Conservation (phyloP, 495 filamentous ascomycete species). For the Endocarpon pusillum region DNA sequence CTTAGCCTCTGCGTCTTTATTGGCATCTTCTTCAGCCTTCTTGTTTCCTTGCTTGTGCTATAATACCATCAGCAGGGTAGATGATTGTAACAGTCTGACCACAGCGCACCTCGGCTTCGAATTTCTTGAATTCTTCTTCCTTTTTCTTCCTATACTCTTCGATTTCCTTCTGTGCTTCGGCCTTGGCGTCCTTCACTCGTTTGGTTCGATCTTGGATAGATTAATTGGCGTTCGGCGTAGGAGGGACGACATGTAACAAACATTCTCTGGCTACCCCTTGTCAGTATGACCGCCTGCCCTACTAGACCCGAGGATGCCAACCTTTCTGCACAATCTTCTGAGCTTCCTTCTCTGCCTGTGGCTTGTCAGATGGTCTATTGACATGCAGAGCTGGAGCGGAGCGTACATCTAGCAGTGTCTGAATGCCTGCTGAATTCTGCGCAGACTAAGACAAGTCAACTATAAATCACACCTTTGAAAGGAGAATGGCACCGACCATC, state of each 20-base stretch:
- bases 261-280: slow-evolving; percentile 56
- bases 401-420: slow-evolving; percentile 94
- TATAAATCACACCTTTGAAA: no score
- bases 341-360: slow-evolving; percentile 88
- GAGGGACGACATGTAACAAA: slow-evolving; percentile 19
- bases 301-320: slow-evolving; percentile 21
- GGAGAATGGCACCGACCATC: no score
- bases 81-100: not conserved
- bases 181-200: slow-evolving; percentile 84
- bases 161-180: slow-evolving; percentile 94
- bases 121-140: slow-evolving; percentile 89
- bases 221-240: not conserved
- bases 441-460: slow-evolving; percentile 47
- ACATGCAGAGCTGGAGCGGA: slow-evolving; percentile 13
- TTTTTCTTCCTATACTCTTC: slow-evolving; percentile 83
- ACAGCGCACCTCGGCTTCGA: slow-evolving; percentile 64
- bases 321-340: slow-evolving; percentile 98
- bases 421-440: slow-evolving; percentile 95
- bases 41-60: slow-evolving; percentile 81
- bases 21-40: slow-evolving; percentile 70
- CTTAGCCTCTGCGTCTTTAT: slow-evolving; percentile 63
- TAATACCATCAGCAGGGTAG: not conserved
- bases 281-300: no score
- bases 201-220: slow-evolving; percentile 69
- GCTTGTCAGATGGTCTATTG: slow-evolving; percentile 1